A percentile compares a stretch with the other conserved stretches of the same genome.
Evolutionary conservation across 345 rosid species (phyloP).

Genomic region (Dipteronia sinensis): DNA sequence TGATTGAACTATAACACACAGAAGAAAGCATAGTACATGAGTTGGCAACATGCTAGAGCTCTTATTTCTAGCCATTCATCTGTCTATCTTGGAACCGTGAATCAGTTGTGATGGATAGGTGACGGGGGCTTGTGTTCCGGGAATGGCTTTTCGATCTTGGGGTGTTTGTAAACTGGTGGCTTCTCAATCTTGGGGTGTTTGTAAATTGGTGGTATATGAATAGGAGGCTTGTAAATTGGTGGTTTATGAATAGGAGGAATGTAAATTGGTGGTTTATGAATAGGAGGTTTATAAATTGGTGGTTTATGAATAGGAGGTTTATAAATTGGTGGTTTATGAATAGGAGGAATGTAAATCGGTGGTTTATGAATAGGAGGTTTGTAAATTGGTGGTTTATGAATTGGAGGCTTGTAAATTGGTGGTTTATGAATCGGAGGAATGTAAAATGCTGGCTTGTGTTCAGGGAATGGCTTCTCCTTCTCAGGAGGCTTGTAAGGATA

Average conservation of each 20-base stretch:
- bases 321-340: constrained; percentile 14
- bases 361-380: constrained; percentile 9
- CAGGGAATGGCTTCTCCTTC: not conserved
- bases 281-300: not conserved
- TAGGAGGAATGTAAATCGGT: constrained; percentile 13
- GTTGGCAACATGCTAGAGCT: not conserved
- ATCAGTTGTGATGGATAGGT: not conserved
- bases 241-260: constrained; percentile 21
- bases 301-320: constrained; percentile 22
- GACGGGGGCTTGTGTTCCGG: constrained; percentile 16
- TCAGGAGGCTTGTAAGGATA: not conserved
- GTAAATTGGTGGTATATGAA: constrained; percentile 8
- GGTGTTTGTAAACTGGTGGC: not conserved
- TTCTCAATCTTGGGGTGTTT: not conserved
- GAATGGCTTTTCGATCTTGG: not conserved
- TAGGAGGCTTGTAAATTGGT: constrained; percentile 11
- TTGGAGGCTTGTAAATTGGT: not conserved
- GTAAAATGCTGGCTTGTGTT: not conserved
- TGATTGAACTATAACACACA: not conserved
- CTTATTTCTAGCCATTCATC: constrained; percentile 18
- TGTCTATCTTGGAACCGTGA: not conserved
- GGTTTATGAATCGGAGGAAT: not conserved
- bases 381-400: not conserved
- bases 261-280: not conserved
- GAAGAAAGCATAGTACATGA: constrained; percentile 12